Evolutionary conservation across 495 filamentous ascomycete genomes (phyloP).

Genomic region (Tricharina praecox): DNA sequence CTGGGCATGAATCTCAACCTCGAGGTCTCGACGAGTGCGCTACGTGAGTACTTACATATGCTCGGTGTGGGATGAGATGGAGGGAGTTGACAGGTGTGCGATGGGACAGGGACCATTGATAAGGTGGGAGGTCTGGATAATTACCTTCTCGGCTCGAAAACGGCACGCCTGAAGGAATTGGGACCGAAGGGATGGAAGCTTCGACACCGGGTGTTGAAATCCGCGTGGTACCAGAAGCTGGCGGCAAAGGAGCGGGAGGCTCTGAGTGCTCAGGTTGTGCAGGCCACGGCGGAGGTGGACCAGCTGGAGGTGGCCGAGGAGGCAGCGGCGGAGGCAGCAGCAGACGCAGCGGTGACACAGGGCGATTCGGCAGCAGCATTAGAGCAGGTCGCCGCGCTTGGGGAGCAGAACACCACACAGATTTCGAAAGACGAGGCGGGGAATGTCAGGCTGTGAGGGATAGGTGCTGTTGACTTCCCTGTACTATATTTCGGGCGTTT

Average conservation of each 20-base stretch:
- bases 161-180: conserved; percentile 59
- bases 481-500: too few relatives aligned
- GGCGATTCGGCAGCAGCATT: too few relatives aligned
- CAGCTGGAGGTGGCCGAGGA: too few relatives aligned
- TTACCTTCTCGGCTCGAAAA: conserved; percentile 63
- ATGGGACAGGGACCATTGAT: conserved; percentile 47
- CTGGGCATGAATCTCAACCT: conserved; percentile 51
- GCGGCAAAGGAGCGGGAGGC: conserved; percentile 12
- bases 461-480: too few relatives aligned
- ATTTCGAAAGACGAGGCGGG: conserved; percentile 90
- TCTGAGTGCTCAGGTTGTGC: conserved; percentile 9
- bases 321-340: too few relatives aligned
- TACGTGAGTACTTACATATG: conserved; percentile 33
- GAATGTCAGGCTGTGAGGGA: too few relatives aligned
- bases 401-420: conserved; percentile 93
- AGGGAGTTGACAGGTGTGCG: neutral
- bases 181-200: conserved; percentile 77
- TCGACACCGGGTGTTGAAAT: conserved; percentile 69
- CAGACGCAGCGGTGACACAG: too few relatives aligned
- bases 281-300: too few relatives aligned
- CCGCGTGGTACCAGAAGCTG: conserved; percentile 11
- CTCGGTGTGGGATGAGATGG: neutral
- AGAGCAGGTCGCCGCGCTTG: too few relatives aligned
- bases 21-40: conserved; percentile 54
- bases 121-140: conserved; percentile 78